Evolutionary conservation across 2,329 filamentous ascomycete genomes (phyloP).

Genomic region (Elsinoe ampelina): DNA sequence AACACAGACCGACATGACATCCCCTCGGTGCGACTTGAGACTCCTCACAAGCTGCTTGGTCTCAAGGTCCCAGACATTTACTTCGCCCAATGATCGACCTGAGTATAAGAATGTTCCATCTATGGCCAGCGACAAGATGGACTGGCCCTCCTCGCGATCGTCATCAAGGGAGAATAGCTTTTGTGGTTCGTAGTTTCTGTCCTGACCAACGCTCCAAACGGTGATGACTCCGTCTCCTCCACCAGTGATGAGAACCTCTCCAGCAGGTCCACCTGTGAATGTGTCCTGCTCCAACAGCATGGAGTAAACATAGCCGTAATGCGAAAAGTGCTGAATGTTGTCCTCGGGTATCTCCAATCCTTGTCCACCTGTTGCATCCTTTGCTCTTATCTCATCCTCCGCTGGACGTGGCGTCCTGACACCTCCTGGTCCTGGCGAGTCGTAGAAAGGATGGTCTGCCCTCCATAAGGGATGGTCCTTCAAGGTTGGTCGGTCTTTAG

Average conservation of each 20-base stretch:
- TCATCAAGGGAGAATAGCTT: slow-evolving; percentile 61
- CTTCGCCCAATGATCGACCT: slow-evolving; percentile 74
- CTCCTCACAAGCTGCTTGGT: slow-evolving; percentile 83
- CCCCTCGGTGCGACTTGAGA: slow-evolving; percentile 68
- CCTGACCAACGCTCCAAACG: slow-evolving; percentile 68
- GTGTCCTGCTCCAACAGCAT: slow-evolving; percentile 78
- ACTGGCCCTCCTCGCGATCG: slow-evolving; percentile 47
- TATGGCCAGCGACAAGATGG: slow-evolving; percentile 67
- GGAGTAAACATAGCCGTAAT: slow-evolving; percentile 92
- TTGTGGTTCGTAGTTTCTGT: slow-evolving; percentile 52
- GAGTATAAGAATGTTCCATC: slow-evolving; percentile 91
- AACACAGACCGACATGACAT: slow-evolving; percentile 80
- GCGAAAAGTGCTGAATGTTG: slow-evolving; percentile 78
- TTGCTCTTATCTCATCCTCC: slow-evolving; percentile 41
- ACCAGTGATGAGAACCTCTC: slow-evolving; percentile 78
- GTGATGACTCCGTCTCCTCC: slow-evolving; percentile 92
- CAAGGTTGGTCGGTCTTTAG: slow-evolving; percentile 52
- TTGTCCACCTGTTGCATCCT: slow-evolving; percentile 48
- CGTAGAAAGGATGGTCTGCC: slow-evolving; percentile 86
- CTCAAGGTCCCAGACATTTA: slow-evolving; percentile 95
- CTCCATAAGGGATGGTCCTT: slow-evolving; percentile 64
- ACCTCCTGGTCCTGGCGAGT: slow-evolving; percentile 78
- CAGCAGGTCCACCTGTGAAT: slow-evolving; percentile 57
- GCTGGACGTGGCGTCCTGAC: slow-evolving; percentile 64
- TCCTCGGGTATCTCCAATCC: slow-evolving; percentile 73